These are phyloP conservation scores for Teratosphaeria destructans DNA, from an alignment of 2,329 filamentous ascomycete genomes.

Conservation along the genomic window DNA sequence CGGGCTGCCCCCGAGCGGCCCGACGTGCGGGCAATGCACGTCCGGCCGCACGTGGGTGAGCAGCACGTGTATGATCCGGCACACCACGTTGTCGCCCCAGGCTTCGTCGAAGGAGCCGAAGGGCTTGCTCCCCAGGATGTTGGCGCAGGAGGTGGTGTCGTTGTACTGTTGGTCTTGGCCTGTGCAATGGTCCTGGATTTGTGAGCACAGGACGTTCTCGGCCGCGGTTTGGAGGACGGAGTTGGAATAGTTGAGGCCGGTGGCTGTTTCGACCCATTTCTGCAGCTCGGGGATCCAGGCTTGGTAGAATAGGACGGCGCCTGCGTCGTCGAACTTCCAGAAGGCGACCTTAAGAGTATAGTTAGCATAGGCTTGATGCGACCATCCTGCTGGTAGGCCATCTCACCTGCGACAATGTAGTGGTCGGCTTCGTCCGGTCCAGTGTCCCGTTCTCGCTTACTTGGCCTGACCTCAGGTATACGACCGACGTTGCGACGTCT, in stretches of 20 bases:
- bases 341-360: slow-evolving; percentile 25
- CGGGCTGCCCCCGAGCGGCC: slow-evolving; percentile 15
- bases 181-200: slow-evolving; percentile 26
- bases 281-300: slow-evolving; percentile 36
- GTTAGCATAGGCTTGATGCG: slow-evolving; percentile 2
- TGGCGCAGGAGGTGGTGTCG: slow-evolving; percentile 4
- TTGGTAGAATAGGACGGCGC: slow-evolving; percentile 34
- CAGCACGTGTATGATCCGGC: slow-evolving; percentile 32
- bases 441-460: slow-evolving; percentile 7
- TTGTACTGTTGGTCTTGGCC: slow-evolving; percentile 30
- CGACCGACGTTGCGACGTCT: slow-evolving; percentile 11
- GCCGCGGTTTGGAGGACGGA: slow-evolving; percentile 21
- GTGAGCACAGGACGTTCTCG: slow-evolving; percentile 26
- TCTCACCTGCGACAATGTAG: background rate
- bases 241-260: slow-evolving; percentile 14
- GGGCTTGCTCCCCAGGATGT: background rate
- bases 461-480: slow-evolving; percentile 10
- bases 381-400: slow-evolving; percentile 1
- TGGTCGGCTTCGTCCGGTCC: background rate
- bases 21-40: slow-evolving; percentile 23
- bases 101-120: background rate
- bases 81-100: slow-evolving; percentile 37
- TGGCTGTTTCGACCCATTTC: slow-evolving; percentile 25
- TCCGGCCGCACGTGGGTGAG: slow-evolving; percentile 21
- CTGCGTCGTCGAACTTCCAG: slow-evolving; percentile 37